phyloP scores from a whole-genome alignment of 495 filamentous ascomycete species.

The Penicillium diatomitis region DNA sequence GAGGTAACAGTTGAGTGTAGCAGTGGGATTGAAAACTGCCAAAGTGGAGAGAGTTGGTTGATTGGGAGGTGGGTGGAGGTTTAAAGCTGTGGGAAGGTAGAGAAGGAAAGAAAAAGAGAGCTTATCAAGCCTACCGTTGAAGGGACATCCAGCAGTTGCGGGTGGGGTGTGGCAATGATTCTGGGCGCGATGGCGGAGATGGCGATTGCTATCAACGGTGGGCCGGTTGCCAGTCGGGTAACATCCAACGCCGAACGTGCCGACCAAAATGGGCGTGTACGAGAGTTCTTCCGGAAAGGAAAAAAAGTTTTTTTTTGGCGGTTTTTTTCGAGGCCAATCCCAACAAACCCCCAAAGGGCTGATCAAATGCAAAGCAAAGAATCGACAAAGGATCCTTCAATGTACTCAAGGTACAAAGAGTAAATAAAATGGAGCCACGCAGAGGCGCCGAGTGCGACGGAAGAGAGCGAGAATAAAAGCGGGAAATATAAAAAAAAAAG shows the following conservation, averaged over 20 bases:
- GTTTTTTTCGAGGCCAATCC: neutral
- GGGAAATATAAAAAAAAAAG: neutral
- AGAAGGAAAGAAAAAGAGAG: neutral
- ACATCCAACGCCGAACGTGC: slow-evolving; percentile 1
- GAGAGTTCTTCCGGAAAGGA: too few relatives aligned
- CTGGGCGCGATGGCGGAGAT: slow-evolving; percentile 1
- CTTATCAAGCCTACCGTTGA: slow-evolving; percentile 13
- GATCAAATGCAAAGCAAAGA: too few relatives aligned
- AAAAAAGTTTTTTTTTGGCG: too few relatives aligned
- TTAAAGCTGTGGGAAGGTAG: neutral
- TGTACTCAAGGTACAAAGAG: too few relatives aligned
- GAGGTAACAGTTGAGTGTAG: neutral
- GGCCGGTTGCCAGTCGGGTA: slow-evolving; percentile 2
- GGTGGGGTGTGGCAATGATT: slow-evolving; percentile 2
- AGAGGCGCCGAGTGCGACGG: too few relatives aligned
- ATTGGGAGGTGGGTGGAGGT: neutral
- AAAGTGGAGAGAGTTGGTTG: slow-evolving; percentile 6
- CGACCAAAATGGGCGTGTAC: too few relatives aligned
- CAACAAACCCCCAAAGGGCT: neutral
- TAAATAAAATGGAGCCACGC: too few relatives aligned
- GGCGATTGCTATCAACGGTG: slow-evolving; percentile 1
- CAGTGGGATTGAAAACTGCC: slow-evolving; percentile 4
- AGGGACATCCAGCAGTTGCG: slow-evolving; percentile 4
- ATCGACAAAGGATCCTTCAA: too few relatives aligned
- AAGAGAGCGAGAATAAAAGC: neutral